Evolutionary conservation across 371 early-diverging fungal species (phyloP).

Genomic region (Mucor plumbeus): DNA sequence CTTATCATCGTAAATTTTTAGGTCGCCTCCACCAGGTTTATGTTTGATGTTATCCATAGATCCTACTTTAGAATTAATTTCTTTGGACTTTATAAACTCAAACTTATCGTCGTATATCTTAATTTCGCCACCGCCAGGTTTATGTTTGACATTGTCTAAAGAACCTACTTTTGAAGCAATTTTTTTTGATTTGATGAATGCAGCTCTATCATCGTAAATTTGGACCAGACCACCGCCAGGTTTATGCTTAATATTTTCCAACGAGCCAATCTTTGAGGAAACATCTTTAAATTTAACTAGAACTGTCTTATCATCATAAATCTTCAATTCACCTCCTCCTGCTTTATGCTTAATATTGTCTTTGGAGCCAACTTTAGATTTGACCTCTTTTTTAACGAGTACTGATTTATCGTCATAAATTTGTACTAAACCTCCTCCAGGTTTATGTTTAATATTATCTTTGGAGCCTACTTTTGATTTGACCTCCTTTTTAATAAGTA

Average conservation of each 20-base stretch:
- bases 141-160: conserved; percentile 28
- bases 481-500: conserved; percentile 16
- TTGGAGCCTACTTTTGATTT: conserved; percentile 25
- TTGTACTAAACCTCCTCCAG: conserved; percentile 18
- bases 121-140: conserved; percentile 26
- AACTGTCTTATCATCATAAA: conserved; percentile 23
- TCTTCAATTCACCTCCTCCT: conserved; percentile 20
- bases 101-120: conserved; percentile 22
- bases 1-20: conserved; percentile 26
- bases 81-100: conserved; percentile 11
- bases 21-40: conserved; percentile 27
- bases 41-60: conserved; percentile 32
- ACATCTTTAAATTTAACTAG: conserved; percentile 17
- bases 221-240: conserved; percentile 19
- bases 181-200: conserved; percentile 20
- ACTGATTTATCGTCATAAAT: conserved; percentile 24
- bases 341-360: conserved; percentile 30
- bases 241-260: conserved; percentile 34
- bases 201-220: conserved; percentile 24
- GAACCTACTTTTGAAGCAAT: conserved; percentile 26
- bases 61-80: conserved; percentile 21
- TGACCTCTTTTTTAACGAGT: conserved; percentile 18
- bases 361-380: conserved; percentile 25
- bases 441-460: conserved; percentile 34
- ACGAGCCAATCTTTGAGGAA: conserved; percentile 23